Evolutionary conservation across 177 flowering plant genomes (phyloP), one percentile per base, ranked within the genome.

Genomic region (Vitis hybrid): DNA sequence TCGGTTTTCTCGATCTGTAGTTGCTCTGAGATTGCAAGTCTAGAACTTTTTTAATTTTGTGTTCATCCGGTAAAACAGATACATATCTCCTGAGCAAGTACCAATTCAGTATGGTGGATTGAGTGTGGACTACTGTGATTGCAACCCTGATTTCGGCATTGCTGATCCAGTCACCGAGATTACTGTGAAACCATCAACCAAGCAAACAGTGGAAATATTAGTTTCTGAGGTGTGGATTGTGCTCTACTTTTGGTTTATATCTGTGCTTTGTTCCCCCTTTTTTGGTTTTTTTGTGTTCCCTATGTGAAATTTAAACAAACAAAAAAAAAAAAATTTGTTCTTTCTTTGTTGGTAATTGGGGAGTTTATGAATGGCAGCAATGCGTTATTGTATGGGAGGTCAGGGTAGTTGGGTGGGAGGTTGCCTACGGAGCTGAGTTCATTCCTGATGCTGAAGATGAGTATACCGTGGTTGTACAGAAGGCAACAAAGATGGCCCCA

Each of bases 391-490:
- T 75, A 17, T 89, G 93, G 93, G 93, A 89, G 80, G 68, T 84
- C 2, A 81, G 91, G 14, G 93, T 87, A 0, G 86, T 87, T 23
- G 93, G 91, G 1, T 89, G 93, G 91, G 93, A 89, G 56, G 93
- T 87, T 69, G 81, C 80, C 64, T 87, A 86, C 65, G 74, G 84
- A 59, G 91, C 93, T 15, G 93, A 89, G 59, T 89, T 80, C 73
- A 87, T 86, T 56, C 93, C 93, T 0, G 67, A 72, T 18, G 60
- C 66, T 32, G 73, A 77, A 70, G 78, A 74, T 49, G 76, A 61
- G 3, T 89, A 89, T 57, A 81, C 86, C 0, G 71, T 89, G 4
- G 70, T 84, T 15, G 70, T 89, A 63, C 85, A 83, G 32, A 89
- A 89, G 77, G 12, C 87, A 1, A 81, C 60, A 57, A 87, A 84